phyloP scores from a whole-genome alignment of 2,329 filamentous ascomycete species.

The Tetracladium maxilliforme region DNA sequence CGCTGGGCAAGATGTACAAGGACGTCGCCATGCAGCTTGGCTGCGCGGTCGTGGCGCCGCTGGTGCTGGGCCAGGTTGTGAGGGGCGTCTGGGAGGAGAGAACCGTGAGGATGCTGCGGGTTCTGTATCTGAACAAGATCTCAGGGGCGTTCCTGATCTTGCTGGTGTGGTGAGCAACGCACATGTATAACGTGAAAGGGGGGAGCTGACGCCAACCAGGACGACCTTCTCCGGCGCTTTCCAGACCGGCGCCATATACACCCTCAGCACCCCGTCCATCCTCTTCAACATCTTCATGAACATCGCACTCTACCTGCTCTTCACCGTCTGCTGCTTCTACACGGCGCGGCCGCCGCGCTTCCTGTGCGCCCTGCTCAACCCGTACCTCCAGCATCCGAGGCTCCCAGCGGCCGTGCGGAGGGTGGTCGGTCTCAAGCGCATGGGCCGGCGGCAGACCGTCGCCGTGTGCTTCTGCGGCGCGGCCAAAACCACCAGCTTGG shows the following conservation, averaged over 20 bases:
- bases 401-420: conserved; percentile 12
- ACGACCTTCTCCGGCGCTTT: conserved; percentile 54
- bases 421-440: conserved; percentile 30
- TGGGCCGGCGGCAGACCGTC: conserved; percentile 46
- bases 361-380: too few species aligned
- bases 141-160: conserved; percentile 30
- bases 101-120: conserved; percentile 33
- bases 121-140: conserved; percentile 33
- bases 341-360: too few species aligned
- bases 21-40: conserved; percentile 55
- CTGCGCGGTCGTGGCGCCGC: conserved; percentile 49
- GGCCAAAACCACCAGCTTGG: conserved; percentile 57
- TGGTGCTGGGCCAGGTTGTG: conserved; percentile 45
- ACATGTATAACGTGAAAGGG: conserved; percentile 27
- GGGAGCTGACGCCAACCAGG: too few species aligned
- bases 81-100: conserved; percentile 33
- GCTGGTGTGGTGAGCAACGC: conserved; percentile 26
- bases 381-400: too few species aligned
- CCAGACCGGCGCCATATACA: conserved; percentile 43
- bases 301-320: conserved; percentile 45
- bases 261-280: conserved; percentile 42
- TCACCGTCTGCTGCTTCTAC: conserved; percentile 46
- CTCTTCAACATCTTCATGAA: conserved; percentile 55
- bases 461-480: conserved; percentile 62
- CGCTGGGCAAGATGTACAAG: conserved; percentile 46